Evolutionary conservation across 169 alveolate species (phyloP).

Genomic region (Plasmodium sp.): DNA sequence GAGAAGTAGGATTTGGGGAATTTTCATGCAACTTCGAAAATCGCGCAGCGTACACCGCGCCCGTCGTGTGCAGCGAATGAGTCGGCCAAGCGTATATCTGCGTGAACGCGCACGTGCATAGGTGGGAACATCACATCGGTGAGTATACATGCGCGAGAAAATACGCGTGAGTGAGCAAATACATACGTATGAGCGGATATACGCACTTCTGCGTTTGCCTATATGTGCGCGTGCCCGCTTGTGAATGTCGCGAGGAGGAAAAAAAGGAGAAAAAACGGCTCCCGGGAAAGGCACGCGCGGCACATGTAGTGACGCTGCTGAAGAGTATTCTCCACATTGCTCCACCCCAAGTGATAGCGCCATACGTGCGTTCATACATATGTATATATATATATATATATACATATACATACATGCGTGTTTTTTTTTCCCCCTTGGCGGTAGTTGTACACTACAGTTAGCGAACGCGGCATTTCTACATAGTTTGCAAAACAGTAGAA

Average conservation of each 20-base stretch:
- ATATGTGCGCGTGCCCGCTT: neutral
- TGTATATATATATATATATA: neutral
- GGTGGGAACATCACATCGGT: neutral
- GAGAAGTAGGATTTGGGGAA: slow-evolving; percentile 3
- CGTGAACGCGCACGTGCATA: neutral
- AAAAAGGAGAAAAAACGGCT: neutral
- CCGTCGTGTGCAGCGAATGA: neutral
- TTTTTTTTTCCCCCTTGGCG: neutral
- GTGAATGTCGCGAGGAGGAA: slow-evolving; percentile 5
- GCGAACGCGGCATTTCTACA: neutral
- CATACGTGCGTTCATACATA: neutral
- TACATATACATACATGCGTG: neutral
- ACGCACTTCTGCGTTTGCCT: neutral
- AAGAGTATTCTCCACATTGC: neutral
- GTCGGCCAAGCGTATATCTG: neutral
- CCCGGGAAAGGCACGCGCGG: neutral
- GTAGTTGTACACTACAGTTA: neutral
- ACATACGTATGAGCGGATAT: neutral
- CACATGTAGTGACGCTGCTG: neutral
- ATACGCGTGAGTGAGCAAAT: neutral
- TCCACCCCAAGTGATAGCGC: neutral
- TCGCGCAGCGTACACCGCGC: neutral
- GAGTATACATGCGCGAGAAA: neutral
- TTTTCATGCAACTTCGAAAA: neutral
- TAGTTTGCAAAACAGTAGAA: neutral